Percentiles rank a stretch among this genome's conserved stretches.
phyloP scores from a whole-genome alignment of 768 basidiomycete species.

The Tephrocybe rancida region DNA sequence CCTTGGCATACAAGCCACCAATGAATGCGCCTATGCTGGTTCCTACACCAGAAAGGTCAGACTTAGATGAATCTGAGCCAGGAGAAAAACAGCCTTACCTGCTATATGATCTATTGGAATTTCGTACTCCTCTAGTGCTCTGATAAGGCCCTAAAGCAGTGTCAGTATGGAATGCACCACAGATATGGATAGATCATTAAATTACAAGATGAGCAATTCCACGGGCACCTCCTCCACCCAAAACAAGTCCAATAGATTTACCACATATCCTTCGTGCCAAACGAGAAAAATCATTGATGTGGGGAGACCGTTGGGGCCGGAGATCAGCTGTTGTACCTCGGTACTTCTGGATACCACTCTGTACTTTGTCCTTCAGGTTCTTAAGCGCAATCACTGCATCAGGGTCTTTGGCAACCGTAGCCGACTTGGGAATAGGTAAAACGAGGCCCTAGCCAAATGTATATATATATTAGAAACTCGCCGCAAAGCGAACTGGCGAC shows the following conservation, averaged over 20 bases:
- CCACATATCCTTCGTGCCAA: constrained; percentile 91
- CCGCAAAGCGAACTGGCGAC: background rate
- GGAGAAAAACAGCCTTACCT: constrained; percentile 41
- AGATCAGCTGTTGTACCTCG: constrained; percentile 63
- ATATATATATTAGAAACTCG: constrained; percentile 3
- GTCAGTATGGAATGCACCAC: too few relatives aligned
- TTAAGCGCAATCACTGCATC: constrained; percentile 88
- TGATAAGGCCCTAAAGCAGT: constrained; percentile 74
- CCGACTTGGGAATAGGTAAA: constrained; percentile 61
- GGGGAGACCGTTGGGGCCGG: constrained; percentile 75
- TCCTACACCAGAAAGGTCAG: constrained; percentile 36
- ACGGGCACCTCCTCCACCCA: constrained; percentile 97
- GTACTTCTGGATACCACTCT: constrained; percentile 87
- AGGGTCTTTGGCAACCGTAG: constrained; percentile 70
- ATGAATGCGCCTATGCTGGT: constrained; percentile 93
- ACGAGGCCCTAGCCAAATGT: constrained; percentile 62
- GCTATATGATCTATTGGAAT: constrained; percentile 95
- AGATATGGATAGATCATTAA: constrained; percentile 4
- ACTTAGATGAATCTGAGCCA: background rate
- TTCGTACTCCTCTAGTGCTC: constrained; percentile 87
- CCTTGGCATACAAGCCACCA: constrained; percentile 93
- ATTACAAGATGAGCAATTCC: constrained; percentile 48
- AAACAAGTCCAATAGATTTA: constrained; percentile 88
- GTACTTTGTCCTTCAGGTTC: constrained; percentile 91
- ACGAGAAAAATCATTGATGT: constrained; percentile 90